phyloP scores from a whole-genome alignment of 1,284 basidiomycete species.

The Tausonia pullulans region DNA sequence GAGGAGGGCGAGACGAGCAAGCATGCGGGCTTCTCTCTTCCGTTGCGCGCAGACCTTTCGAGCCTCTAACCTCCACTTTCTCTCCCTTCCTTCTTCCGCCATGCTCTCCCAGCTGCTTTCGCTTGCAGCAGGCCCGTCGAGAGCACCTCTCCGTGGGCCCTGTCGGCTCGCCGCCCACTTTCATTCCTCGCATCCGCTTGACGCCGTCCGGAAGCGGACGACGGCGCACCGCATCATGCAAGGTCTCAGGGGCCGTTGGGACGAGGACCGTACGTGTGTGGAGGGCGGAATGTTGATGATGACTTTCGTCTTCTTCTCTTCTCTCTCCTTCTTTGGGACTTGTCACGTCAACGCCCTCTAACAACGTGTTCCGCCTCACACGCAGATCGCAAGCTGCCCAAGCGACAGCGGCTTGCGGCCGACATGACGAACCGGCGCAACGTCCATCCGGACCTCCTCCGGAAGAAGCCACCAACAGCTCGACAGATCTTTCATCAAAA shows the following conservation, averaged over 20 bases:
- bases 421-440: background rate
- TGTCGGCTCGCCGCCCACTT: background rate
- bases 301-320: background rate
- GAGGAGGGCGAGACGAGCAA: no score
- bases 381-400: background rate
- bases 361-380: background rate
- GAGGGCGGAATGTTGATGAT: background rate
- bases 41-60: no score
- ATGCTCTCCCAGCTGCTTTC: constrained; percentile 3
- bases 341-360: background rate
- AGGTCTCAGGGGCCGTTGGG: background rate
- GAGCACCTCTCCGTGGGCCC: background rate
- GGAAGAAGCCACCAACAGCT: background rate
- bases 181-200: background rate
- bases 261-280: background rate
- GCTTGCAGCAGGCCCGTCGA: background rate
- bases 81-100: background rate
- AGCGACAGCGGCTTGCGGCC: background rate
- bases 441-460: background rate
- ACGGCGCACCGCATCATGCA: constrained; percentile 8
- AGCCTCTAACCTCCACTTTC: background rate
- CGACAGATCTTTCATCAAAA: background rate
- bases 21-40: no score
- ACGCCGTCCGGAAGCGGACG: background rate
- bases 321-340: background rate